Evolutionary conservation across 179 eudicot genomes (phyloP).

Genomic region (Vitellaria paradoxa): DNA sequence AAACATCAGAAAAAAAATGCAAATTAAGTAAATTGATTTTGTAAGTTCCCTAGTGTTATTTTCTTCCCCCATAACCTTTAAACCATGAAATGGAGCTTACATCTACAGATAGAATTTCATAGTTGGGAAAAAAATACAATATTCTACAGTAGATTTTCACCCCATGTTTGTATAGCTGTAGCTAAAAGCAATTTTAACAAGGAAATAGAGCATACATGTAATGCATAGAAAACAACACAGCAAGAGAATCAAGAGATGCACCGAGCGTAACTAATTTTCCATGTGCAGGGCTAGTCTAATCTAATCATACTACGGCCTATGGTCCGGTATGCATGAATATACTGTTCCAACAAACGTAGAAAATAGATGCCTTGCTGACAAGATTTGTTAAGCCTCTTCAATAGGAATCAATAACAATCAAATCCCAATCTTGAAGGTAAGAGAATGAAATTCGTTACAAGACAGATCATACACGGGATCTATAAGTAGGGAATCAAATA

Average conservation of each 20-base stretch:
- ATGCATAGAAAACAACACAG: neutral
- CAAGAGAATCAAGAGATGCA: neutral
- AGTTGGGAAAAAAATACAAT: neutral
- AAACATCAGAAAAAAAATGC: neutral
- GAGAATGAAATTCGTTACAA: neutral
- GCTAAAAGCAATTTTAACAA: neutral
- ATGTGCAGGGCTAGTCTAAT: neutral
- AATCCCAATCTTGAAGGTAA: neutral
- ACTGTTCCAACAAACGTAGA: neutral
- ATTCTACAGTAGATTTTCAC: neutral
- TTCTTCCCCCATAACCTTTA: neutral
- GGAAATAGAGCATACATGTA: neutral
- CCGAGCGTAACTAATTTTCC: neutral
- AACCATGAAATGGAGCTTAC: neutral
- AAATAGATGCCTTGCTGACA: neutral
- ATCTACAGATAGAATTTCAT: neutral
- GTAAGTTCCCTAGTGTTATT: neutral
- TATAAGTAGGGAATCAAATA: neutral
- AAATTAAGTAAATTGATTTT: neutral
- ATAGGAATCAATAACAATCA: neutral
- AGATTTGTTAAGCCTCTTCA: neutral
- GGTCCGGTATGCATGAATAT: neutral
- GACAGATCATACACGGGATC: neutral
- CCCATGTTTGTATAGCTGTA: neutral
- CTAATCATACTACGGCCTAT: neutral